Evolutionary conservation across 1,284 basidiomycete genomes (phyloP).

Genomic region (Porodaedalea pini): DNA sequence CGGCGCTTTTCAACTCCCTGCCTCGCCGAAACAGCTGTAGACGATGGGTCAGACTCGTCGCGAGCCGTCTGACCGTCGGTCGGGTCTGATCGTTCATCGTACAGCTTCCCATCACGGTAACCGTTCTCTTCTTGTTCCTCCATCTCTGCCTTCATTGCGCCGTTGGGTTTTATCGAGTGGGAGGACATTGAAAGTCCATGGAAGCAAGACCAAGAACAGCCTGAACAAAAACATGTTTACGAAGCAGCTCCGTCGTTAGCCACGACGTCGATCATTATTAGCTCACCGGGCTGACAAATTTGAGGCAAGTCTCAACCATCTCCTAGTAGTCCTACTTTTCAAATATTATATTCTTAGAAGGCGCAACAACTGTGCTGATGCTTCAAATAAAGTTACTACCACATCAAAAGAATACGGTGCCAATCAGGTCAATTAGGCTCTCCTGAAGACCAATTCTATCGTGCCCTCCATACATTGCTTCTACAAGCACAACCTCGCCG

Average conservation of each 20-base stretch:
- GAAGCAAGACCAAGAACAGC: neutral
- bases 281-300: no score
- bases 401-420: slow-evolving; percentile 6
- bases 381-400: neutral
- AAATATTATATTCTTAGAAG: neutral
- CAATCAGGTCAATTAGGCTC: slow-evolving; percentile 67
- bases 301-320: no score
- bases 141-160: neutral
- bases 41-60: slow-evolving; percentile 8
- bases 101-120: neutral
- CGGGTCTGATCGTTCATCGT: neutral
- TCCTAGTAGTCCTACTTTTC: neutral
- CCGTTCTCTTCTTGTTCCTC: neutral
- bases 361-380: neutral
- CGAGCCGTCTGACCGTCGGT: neutral
- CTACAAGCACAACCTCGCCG: slow-evolving; percentile 52
- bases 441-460: slow-evolving; percentile 64
- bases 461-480: slow-evolving; percentile 62
- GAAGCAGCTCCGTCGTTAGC: neutral
- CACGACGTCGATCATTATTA: neutral
- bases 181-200: neutral
- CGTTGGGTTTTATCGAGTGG: neutral
- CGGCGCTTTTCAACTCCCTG: slow-evolving; percentile 17
- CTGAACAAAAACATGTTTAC: no score
- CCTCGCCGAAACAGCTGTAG: slow-evolving; percentile 26